These are phyloP conservation scores for Canavalia ensiformis DNA, from an alignment of 306 rosid species.

Conservation along the genomic window DNA sequence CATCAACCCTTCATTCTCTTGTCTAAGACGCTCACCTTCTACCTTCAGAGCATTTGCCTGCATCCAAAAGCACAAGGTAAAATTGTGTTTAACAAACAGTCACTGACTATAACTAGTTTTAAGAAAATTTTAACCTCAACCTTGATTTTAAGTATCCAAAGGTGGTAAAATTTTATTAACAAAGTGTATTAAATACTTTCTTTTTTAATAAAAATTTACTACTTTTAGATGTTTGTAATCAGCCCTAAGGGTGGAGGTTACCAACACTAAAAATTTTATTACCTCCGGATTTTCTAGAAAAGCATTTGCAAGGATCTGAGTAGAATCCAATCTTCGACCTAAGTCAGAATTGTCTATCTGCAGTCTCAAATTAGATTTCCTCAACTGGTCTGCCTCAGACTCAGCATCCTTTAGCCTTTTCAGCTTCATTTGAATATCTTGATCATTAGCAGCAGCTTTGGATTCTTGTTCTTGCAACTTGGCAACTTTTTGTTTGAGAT, in stretches of 20 bases:
- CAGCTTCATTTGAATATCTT: conserved; percentile 54
- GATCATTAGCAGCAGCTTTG: conserved; percentile 50
- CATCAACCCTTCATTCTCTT: conserved; percentile 58
- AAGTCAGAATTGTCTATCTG: conserved; percentile 73
- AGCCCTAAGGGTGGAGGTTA: too few species aligned
- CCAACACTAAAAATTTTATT: conserved; percentile 7
- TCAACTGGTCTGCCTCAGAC: conserved; percentile 66
- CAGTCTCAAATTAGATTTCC: conserved; percentile 62
- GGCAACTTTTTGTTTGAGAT: conserved; percentile 68
- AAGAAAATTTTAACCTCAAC: too few species aligned
- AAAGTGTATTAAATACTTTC: too few species aligned
- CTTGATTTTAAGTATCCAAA: too few species aligned
- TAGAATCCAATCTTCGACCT: conserved; percentile 75
- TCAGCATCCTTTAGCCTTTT: conserved; percentile 68
- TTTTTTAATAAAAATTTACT: too few species aligned
- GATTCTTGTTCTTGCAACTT: conserved; percentile 73
- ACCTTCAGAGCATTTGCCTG: conserved; percentile 66
- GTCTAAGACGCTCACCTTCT: conserved; percentile 57
- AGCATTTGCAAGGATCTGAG: conserved; percentile 83
- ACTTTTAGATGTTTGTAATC: too few species aligned
- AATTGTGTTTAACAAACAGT: neutral
- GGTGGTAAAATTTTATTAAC: too few species aligned
- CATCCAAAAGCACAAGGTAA: conserved; percentile 40
- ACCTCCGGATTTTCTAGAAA: conserved; percentile 77
- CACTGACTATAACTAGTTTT: too few species aligned